These are phyloP conservation scores for Rhodamnia argentea DNA, from an alignment of 345 rosid genomes.

Conservation along the genomic window DNA sequence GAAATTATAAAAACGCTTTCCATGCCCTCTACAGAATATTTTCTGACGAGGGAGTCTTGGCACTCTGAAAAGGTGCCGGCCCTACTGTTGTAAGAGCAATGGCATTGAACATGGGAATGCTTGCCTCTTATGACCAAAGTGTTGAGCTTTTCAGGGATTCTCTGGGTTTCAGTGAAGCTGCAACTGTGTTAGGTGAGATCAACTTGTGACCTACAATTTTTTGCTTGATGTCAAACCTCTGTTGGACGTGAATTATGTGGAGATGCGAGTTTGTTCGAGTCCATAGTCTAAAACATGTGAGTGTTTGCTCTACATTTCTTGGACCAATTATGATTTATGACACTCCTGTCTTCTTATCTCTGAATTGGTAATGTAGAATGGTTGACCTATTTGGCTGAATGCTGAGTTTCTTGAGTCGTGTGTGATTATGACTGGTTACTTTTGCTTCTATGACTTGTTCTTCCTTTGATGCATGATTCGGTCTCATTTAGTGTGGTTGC, in stretches of 20 bases:
- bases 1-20: conserved; percentile 37
- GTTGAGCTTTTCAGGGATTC: conserved; percentile 37
- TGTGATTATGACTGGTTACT: not conserved
- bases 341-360: not conserved
- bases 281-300: not conserved
- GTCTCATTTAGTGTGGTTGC: not conserved
- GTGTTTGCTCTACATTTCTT: not conserved
- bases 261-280: not conserved
- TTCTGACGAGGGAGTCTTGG: conserved; percentile 38
- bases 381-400: not conserved
- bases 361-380: not conserved
- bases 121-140: conserved; percentile 46
- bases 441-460: not conserved
- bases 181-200: conserved; percentile 40
- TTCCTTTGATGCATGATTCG: not conserved
- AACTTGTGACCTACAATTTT: not conserved
- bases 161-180: conserved; percentile 28
- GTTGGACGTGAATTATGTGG: not conserved
- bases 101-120: conserved; percentile 57
- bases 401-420: not conserved
- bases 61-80: conserved; percentile 51
- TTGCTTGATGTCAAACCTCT: not conserved
- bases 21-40: conserved; percentile 34
- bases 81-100: conserved; percentile 46
- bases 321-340: not conserved